A percentile compares a stretch with the other conserved stretches of the same genome.
These are phyloP conservation scores for Berberis thunbergii DNA, from an alignment of 164 flowering plant species.

Conservation along the genomic window DNA sequence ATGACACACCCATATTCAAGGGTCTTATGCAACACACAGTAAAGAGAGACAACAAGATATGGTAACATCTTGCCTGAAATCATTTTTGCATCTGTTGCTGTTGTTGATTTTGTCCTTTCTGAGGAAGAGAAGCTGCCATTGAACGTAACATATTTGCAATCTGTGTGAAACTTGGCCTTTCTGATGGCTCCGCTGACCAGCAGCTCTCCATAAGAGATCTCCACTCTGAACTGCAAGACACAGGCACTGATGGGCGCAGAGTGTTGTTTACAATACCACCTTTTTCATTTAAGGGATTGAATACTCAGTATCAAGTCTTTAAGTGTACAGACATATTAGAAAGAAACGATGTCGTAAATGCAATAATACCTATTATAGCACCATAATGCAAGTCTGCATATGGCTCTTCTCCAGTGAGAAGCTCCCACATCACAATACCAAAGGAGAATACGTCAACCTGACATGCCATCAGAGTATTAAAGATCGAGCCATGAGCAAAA, in stretches of 20 bases:
- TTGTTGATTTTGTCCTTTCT: slow-evolving; percentile 31
- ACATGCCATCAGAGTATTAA: slow-evolving; percentile 3
- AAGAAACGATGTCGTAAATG: no score
- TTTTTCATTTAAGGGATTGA: slow-evolving; percentile 9
- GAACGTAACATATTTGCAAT: slow-evolving; percentile 62
- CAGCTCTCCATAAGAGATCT: slow-evolving; percentile 78
- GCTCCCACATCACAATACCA: slow-evolving; percentile 96
- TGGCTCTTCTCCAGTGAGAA: slow-evolving; percentile 93
- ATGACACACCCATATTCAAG: no score
- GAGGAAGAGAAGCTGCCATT: slow-evolving; percentile 53
- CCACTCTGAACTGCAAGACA: slow-evolving; percentile 80
- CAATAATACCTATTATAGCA: slow-evolving; percentile 62
- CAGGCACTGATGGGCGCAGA: slow-evolving; percentile 73
- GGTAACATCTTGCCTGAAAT: no score
- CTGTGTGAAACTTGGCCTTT: slow-evolving; percentile 82
- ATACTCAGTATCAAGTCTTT: no score
- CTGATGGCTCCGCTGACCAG: slow-evolving; percentile 84
- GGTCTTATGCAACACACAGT: no score
- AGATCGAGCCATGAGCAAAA: background rate
- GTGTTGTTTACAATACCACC: slow-evolving; percentile 95
- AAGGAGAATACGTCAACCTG: slow-evolving; percentile 98
- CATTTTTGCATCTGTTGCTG: background rate
- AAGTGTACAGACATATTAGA: no score
- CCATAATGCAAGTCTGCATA: slow-evolving; percentile 92
- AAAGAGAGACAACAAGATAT: no score